Base-by-base conservation (phyloP, 495 filamentous ascomycete species). In the Hypoxylon fuscum region DNA sequence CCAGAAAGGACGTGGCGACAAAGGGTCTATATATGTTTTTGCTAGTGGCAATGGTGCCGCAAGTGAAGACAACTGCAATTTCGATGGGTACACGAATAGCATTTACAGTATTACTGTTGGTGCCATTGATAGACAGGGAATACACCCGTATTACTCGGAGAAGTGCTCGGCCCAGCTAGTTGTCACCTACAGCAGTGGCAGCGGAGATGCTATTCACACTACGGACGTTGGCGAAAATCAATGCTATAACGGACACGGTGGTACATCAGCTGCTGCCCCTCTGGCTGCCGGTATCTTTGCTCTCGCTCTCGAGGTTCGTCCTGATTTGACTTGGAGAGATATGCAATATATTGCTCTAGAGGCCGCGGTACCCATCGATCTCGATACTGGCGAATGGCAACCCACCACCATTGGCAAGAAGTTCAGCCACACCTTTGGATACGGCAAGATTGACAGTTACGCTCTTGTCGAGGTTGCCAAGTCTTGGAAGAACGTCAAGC, bases 31-130 rank as follows among this genome's bases (percentile, higher is more conserved):
- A 59, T 98, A 92, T 66, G 95, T 98, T 44, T 98, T 98, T 74
- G 95, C 95, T 14, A 95, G 93, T 60, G 95, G 95, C 54, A 98
- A 98, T 70, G 95, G 95, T 31, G 96, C 93, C 20, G 74, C 76
- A n/a, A 82, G 69, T 43, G 93, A 89, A 35, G 95, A 98, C 71
- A 97, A 98, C 76, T 98, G 95, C 84, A 98, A 98, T 72, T 98
- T 98, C 68, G 95, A 98, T 70, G 95, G 95, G 9, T 98, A 98
- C 74, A 98, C 96, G 63, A 98, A 98, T 77, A 96, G 92, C 70
- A 98, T 98, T 54, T 98, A 98, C 81, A 96, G 91, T 70, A 92
- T 98, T 66, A 96, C 93, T 1, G 93, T 98, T 25, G 95, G 96
- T 15, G 95, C 94, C 25, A 88, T 98, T 68, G 94, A 97, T 71